A percentile compares a stretch with the other conserved stretches of the same genome.
These are phyloP conservation scores for Potentilla sterilis DNA, from an alignment of 306 rosid genomes.

Conservation along the genomic window DNA sequence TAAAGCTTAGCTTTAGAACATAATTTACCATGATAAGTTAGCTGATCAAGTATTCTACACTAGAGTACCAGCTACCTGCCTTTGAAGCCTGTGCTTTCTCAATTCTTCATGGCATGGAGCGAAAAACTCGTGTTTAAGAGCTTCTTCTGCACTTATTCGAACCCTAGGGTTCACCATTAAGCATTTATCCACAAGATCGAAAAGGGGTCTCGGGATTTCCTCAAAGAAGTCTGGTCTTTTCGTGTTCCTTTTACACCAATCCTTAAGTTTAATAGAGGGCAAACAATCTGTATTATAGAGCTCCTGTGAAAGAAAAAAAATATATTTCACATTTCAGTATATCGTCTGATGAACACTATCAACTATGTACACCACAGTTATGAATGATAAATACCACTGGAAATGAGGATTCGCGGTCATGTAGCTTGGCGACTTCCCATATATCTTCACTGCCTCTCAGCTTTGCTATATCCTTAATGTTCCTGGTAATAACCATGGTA, in stretches of 20 bases:
- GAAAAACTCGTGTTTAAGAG: slow-evolving; percentile 59
- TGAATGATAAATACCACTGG: slow-evolving; percentile 42
- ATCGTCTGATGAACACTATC: background rate
- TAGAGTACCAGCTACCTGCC: slow-evolving; percentile 22
- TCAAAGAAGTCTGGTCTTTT: slow-evolving; percentile 53
- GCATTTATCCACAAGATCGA: slow-evolving; percentile 62
- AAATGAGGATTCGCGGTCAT: slow-evolving; percentile 59
- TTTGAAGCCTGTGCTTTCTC: slow-evolving; percentile 40
- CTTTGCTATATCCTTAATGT: slow-evolving; percentile 62
- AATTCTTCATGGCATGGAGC: slow-evolving; percentile 39
- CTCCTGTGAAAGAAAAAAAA: slow-evolving; percentile 41
- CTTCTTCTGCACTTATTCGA: slow-evolving; percentile 60
- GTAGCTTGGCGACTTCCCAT: slow-evolving; percentile 78
- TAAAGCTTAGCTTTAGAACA: background rate
- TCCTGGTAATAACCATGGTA: slow-evolving; percentile 40
- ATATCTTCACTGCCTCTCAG: slow-evolving; percentile 69
- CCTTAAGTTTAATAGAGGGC: slow-evolving; percentile 39
- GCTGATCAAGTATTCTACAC: slow-evolving; percentile 4
- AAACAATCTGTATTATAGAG: slow-evolving; percentile 41
- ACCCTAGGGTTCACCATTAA: slow-evolving; percentile 62
- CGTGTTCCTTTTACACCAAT: slow-evolving; percentile 56
- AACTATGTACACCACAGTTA: background rate
- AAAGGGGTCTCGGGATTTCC: slow-evolving; percentile 45
- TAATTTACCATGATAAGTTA: background rate
- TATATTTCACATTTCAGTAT: background rate